Percentiles rank a stretch among this genome's conserved stretches.
Conservation (phyloP, 2,329 filamentous ascomycete species). For the Metarhizium anisopliae region DNA sequence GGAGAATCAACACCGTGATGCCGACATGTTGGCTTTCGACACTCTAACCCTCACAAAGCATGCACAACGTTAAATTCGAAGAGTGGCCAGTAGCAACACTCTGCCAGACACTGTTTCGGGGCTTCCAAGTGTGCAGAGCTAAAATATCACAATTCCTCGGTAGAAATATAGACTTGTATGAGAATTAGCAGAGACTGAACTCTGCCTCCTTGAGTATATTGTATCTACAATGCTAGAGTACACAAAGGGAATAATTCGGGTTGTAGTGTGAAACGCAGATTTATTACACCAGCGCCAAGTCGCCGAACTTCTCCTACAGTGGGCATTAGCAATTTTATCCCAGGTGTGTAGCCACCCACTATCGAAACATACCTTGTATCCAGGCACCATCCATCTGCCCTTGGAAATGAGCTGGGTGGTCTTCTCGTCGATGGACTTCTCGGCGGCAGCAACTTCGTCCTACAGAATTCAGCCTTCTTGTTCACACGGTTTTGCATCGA, state of each 20-base stretch:
- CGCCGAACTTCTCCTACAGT: constrained; percentile 92
- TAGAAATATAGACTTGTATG: constrained; percentile 5
- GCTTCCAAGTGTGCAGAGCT: not conserved
- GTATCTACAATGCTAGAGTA: constrained; percentile 66
- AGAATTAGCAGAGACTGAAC: constrained; percentile 24
- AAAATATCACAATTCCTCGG: not conserved
- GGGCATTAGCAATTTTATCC: constrained; percentile 33
- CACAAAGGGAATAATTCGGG: constrained; percentile 41
- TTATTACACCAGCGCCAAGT: constrained; percentile 85
- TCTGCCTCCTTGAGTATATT: constrained; percentile 27
- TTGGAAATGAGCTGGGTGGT: constrained; percentile 90
- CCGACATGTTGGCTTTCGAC: not conserved
- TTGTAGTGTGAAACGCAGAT: constrained; percentile 25
- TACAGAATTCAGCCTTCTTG: constrained; percentile 29
- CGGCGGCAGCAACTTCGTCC: constrained; percentile 91
- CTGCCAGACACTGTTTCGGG: not conserved
- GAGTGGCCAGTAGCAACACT: not conserved
- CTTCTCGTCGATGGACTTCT: constrained; percentile 96
- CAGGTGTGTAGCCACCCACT: not conserved
- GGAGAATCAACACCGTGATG: not conserved
- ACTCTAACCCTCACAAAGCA: no score
- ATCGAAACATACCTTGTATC: constrained; percentile 76
- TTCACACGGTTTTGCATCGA: not conserved
- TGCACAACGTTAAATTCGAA: not conserved
- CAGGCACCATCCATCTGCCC: constrained; percentile 95